phyloP scores from a whole-genome alignment of 140 eudicot species.

The Stevia rebaudiana region DNA sequence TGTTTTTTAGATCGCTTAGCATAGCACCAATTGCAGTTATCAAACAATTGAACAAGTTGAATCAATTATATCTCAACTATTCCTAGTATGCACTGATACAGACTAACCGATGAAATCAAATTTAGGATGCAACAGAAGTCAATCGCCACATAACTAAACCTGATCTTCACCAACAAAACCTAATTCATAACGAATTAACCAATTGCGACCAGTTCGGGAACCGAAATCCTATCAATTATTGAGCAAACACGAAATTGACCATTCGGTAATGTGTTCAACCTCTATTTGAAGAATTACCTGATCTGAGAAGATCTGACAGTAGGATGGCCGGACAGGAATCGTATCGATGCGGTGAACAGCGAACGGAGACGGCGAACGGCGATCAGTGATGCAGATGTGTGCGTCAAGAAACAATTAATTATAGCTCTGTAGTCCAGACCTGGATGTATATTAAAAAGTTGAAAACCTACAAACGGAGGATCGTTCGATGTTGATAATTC shows the following conservation, averaged over 20 bases:
- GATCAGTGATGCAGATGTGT: constrained; percentile 10
- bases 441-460: neutral
- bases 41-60: constrained; percentile 1
- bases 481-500: neutral
- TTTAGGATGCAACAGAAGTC: neutral
- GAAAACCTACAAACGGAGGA: neutral
- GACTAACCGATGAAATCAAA: constrained; percentile 13
- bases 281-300: constrained; percentile 21
- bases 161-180: constrained; percentile 20
- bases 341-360: constrained; percentile 11
- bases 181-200: neutral
- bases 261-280: constrained; percentile 9
- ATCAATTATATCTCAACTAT: constrained; percentile 8
- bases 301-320: constrained; percentile 25
- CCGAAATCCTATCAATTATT: constrained; percentile 9
- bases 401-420: constrained; percentile 16
- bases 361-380: constrained; percentile 18
- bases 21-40: neutral
- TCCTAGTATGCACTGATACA: constrained; percentile 15
- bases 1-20: neutral
- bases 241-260: constrained; percentile 24
- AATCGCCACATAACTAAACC: constrained; percentile 17
- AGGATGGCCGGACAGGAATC: constrained; percentile 7
- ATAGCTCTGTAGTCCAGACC: neutral
- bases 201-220: constrained; percentile 12